A percentile compares a stretch with the other conserved stretches of the same genome.
phyloP scores from a whole-genome alignment of 2,329 filamentous ascomycete genomes.

The Aureobasidium pullulans region DNA sequence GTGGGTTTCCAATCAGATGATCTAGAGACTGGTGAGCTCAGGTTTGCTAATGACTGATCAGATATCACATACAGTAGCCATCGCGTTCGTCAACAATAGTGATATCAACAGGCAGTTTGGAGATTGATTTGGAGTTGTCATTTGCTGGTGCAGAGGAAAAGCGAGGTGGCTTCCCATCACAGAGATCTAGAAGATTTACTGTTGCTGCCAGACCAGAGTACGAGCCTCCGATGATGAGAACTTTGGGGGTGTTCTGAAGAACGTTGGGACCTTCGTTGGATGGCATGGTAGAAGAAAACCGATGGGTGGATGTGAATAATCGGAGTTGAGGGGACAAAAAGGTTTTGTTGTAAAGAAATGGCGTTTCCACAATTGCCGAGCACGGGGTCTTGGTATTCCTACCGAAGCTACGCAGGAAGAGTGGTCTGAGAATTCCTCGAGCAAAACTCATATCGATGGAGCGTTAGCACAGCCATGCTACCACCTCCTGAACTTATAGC shows the following conservation, averaged over 20 bases:
- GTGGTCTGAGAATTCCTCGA: neutral
- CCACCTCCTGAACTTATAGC: neutral
- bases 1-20: conserved; percentile 68
- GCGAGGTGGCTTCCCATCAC: conserved; percentile 49
- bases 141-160: neutral
- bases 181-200: conserved; percentile 60
- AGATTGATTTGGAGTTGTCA: conserved; percentile 21
- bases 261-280: neutral
- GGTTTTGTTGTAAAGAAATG: neutral
- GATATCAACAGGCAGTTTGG: conserved; percentile 47
- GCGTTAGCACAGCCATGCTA: neutral
- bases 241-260: conserved; percentile 16
- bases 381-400: conserved; percentile 1
- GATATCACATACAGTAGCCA: conserved; percentile 60
- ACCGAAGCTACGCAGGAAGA: neutral
- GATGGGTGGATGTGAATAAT: neutral
- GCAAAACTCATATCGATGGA: neutral
- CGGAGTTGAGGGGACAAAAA: neutral
- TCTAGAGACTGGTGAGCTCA: conserved; percentile 30
- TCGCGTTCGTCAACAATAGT: conserved; percentile 74
- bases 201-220: conserved; percentile 64
- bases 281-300: neutral
- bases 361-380: neutral
- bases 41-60: neutral
- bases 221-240: conserved; percentile 63